A percentile compares a stretch with the other conserved stretches of the same genome.
Conservation (phyloP, 345 rosid genomes). For the Populus nigra region DNA sequence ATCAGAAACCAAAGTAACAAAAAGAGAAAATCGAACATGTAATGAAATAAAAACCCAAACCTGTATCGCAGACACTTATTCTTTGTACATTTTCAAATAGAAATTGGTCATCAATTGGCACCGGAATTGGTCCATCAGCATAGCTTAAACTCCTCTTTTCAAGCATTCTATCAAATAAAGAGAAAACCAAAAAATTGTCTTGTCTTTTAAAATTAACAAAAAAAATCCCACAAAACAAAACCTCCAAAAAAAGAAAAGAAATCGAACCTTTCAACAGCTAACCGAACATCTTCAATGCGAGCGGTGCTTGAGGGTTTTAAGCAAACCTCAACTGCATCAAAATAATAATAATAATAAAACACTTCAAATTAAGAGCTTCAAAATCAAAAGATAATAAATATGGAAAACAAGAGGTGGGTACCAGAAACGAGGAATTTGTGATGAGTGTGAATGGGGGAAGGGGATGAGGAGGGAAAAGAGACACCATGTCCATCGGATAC, state of each 20-base stretch:
- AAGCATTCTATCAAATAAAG: constrained; percentile 58
- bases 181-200: background rate
- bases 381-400: background rate
- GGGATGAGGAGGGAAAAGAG: constrained; percentile 9
- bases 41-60: constrained; percentile 27
- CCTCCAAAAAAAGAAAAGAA: background rate
- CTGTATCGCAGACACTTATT: constrained; percentile 75
- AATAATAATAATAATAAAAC: background rate
- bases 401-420: constrained; percentile 14
- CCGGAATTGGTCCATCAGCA: constrained; percentile 69
- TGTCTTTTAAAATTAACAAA: background rate
- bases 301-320: constrained; percentile 84
- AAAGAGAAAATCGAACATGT: background rate
- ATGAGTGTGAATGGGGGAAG: constrained; percentile 32
- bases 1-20: background rate
- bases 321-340: constrained; percentile 79
- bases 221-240: background rate
- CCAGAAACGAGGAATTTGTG: constrained; percentile 72
- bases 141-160: constrained; percentile 88
- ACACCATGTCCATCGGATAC: background rate
- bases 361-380: background rate
- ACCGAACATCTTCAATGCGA: constrained; percentile 55
- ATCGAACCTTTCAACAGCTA: constrained; percentile 57
- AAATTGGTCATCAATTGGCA: constrained; percentile 66
- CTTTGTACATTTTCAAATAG: constrained; percentile 69